Evolutionary conservation across 805 yeast species (phyloP), one percentile per base, ranked within the genome.

Genomic region (Candida dendrica): DNA sequence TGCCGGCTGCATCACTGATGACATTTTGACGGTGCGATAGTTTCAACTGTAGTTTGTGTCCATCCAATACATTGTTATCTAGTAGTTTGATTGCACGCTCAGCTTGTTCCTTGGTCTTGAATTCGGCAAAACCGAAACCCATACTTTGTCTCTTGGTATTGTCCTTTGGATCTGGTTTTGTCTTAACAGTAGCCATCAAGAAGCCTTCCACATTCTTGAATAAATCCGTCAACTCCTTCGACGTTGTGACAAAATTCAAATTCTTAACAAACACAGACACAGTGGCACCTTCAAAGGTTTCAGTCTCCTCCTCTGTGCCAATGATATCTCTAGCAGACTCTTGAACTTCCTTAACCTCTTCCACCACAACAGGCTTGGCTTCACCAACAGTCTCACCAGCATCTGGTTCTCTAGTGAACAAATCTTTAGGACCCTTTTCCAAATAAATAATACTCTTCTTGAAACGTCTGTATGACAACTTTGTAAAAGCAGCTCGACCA

Each of bases 51-150:
- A 93, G 70, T 52, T 79, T 84, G 62, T 93, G 98, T 2, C 96
- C 97, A 59, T 87, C 95, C 42, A 93, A 71, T 2, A 78, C 77
- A 41, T 78, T 72, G 3, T 87, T 95, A 60, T 90, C 86, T 68
- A 88, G 65, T 0, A 82, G 72, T 29, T 71, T 61, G 38, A 88
- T 77, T 6, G 96, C 98, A 11, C 74, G 70, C 34, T 76, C 71
- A 0, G 98, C 98, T 54, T 84, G 79, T 33, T 79, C 86, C 50
- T 76, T 77, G 2, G 90, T 77, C 51, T 69, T 77, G 63, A 88
- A 93, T 64, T 93, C 98, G 13, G 78, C 96, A 65, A 93, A 93
- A 1, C 98, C 98, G 56, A 89, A 93, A 17, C 98, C 98, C 98
- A 93, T 93, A 53, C 96, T 88, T 45, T 80, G 72, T n/a, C 71